Conservation (phyloP, 352 stramenopile genomes). For the Phytophthora chlamydospora region DNA sequence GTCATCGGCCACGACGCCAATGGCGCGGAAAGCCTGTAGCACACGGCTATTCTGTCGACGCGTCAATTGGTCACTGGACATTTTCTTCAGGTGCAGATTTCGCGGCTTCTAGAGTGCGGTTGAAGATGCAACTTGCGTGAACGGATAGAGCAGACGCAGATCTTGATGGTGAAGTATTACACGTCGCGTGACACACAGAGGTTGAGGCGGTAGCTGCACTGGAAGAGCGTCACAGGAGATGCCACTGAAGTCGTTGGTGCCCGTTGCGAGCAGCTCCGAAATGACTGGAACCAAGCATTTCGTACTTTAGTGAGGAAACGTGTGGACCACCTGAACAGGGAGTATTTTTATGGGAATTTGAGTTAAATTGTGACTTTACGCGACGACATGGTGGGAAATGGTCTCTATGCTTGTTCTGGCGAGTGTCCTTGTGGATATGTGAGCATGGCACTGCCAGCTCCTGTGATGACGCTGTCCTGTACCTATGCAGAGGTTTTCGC, state of each 20-base stretch:
- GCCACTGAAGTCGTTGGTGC: constrained; percentile 16
- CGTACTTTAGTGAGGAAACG: constrained; percentile 35
- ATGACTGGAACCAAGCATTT: constrained; percentile 60
- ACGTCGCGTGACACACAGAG: constrained; percentile 2
- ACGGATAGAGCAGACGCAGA: constrained; percentile 6
- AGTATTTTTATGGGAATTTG: constrained; percentile 4
- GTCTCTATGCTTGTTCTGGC: constrained; percentile 19
- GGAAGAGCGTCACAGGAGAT: background rate
- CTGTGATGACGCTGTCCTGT: background rate
- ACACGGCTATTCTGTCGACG: constrained; percentile 74
- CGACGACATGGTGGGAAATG: background rate
- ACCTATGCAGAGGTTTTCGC: constrained; percentile 31
- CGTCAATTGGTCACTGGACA: constrained; percentile 44
- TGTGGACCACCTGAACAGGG: background rate
- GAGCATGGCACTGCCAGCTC: too few relatives aligned
- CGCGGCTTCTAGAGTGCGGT: background rate
- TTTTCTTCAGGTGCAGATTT: constrained; percentile 21
- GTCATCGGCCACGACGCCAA: constrained; percentile 89
- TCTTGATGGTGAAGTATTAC: constrained; percentile 7
- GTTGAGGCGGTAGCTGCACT: constrained; percentile 9
- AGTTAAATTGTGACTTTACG: constrained; percentile 2
- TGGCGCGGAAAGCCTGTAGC: constrained; percentile 90
- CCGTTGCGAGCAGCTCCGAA: constrained; percentile 28
- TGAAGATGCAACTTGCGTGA: constrained; percentile 12
- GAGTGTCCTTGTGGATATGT: background rate